Conservation (phyloP, 352 stramenopile genomes). For the Phytopythium vexans region DNA sequence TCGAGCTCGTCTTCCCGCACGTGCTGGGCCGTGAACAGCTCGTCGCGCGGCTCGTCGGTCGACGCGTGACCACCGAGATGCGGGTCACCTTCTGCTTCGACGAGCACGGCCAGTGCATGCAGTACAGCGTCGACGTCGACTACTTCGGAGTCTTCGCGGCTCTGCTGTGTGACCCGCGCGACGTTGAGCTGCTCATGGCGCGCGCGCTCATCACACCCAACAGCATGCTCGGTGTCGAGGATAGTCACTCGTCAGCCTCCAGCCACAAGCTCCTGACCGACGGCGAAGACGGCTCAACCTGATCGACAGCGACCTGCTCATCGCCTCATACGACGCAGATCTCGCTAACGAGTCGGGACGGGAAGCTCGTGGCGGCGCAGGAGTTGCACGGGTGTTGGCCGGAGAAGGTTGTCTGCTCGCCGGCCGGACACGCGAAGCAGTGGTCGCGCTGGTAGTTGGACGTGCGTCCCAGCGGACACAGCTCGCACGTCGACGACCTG, state of each 20-base stretch:
- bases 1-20: conserved; percentile 29
- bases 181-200: conserved; percentile 15
- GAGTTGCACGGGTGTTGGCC: conserved; percentile 52
- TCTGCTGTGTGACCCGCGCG: conserved; percentile 16
- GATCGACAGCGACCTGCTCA: no score
- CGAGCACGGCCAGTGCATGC: conserved; percentile 8
- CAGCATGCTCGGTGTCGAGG: conserved; percentile 18
- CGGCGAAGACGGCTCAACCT: no score
- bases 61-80: conserved; percentile 12
- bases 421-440: background rate
- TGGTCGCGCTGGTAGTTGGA: conserved; percentile 39
- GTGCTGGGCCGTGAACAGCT: conserved; percentile 30
- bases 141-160: conserved; percentile 19
- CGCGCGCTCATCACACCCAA: conserved; percentile 18
- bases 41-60: conserved; percentile 26
- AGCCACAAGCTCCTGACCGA: no score
- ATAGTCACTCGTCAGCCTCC: no score
- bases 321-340: conserved; percentile 18
- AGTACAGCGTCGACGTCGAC: conserved; percentile 17
- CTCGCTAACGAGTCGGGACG: conserved; percentile 10
- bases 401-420: background rate
- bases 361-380: conserved; percentile 32
- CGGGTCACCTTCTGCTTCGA: conserved; percentile 28
- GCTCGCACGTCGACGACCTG: conserved; percentile 36
- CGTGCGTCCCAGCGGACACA: conserved; percentile 38